Conservation (phyloP, 179 eudicot genomes). For the Beta lomatogona region DNA sequence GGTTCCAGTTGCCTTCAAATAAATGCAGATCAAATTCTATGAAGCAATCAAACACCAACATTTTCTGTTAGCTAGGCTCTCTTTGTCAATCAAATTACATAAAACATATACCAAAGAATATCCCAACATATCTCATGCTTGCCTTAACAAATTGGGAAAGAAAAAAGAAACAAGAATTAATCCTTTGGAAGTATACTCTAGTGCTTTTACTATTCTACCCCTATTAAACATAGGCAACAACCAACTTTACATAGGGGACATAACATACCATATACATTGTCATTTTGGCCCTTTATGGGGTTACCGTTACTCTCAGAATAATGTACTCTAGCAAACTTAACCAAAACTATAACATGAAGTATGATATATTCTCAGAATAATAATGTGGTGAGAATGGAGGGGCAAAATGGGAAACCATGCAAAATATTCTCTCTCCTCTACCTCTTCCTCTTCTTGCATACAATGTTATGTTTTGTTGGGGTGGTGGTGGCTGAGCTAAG, state of each 20-base stretch:
- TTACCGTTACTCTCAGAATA: no score
- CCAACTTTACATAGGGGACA: background rate
- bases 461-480: background rate
- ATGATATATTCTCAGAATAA: background rate
- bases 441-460: background rate
- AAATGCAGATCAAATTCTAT: background rate
- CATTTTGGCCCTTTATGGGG: no score
- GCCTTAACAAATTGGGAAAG: background rate
- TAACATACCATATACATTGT: no score
- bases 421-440: background rate
- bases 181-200: background rate
- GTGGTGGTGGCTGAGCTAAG: constrained; percentile 32
- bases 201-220: constrained; percentile 5
- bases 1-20: constrained; percentile 3
- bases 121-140: constrained; percentile 17
- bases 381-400: constrained; percentile 2
- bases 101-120: constrained; percentile 24
- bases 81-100: background rate
- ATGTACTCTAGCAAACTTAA: background rate
- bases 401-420: constrained; percentile 19
- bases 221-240: background rate
- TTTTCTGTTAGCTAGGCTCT: background rate
- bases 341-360: background rate
- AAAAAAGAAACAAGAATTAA: background rate
- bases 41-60: background rate